Evolutionary conservation across 2,329 filamentous ascomycete genomes (phyloP).

Genomic region (Aspergillus pseudonomiae): DNA sequence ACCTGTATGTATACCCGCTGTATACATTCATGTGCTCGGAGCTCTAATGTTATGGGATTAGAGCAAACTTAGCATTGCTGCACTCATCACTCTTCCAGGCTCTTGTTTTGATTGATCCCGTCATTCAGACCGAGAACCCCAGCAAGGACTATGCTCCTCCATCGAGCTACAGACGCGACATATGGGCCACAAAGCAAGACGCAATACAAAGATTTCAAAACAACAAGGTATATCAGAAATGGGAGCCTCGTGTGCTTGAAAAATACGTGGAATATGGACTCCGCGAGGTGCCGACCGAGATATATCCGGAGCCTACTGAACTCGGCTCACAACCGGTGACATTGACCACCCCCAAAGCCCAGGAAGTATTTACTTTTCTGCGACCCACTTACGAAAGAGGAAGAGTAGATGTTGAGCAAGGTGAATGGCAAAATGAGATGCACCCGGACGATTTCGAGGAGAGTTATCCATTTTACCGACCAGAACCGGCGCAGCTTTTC

Average conservation of each 20-base stretch:
- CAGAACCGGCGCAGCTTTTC: constrained; percentile 32
- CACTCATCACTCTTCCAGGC: constrained; percentile 7
- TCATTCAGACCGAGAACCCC: neutral
- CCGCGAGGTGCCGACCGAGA: constrained; percentile 1
- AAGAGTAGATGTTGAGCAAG: constrained; percentile 7
- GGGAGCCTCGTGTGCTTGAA: neutral
- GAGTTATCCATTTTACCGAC: constrained; percentile 33
- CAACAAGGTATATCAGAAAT: neutral
- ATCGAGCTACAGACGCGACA: constrained; percentile 3
- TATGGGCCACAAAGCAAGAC: constrained; percentile 5
- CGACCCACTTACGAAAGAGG: constrained; percentile 5
- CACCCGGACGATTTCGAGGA: constrained; percentile 25
- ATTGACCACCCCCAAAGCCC: constrained; percentile 7
- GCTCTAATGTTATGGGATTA: neutral
- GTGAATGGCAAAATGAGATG: constrained; percentile 36
- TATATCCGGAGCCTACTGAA: neutral
- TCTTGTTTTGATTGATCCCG: constrained; percentile 5
- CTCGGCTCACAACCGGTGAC: neutral
- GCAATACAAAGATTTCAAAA: neutral
- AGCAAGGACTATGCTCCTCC: constrained; percentile 1
- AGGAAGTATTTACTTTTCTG: constrained; percentile 6
- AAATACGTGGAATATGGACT: constrained; percentile 6
- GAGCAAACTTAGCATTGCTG: neutral
- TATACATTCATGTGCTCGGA: neutral
- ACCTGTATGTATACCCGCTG: constrained; percentile 47